phyloP scores from a whole-genome alignment of 148 eudicot genomes.

The Persicaria maculosa region DNA sequence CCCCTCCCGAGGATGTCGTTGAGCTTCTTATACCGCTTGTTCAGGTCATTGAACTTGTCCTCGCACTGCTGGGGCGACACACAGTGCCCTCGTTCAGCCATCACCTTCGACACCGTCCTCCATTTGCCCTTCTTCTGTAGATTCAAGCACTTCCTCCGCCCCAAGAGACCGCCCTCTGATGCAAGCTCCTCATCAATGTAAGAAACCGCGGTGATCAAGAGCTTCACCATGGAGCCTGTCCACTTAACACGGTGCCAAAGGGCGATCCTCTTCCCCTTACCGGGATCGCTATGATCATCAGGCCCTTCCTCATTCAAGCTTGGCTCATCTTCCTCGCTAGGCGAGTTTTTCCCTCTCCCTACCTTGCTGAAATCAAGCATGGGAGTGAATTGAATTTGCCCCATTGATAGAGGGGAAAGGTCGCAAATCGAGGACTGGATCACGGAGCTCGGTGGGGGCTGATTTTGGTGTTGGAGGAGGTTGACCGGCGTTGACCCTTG shows the following conservation, averaged over 20 bases:
- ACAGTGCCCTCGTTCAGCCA: neutral
- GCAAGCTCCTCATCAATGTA: conserved; percentile 3
- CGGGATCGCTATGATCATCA: neutral
- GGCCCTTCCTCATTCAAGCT: neutral
- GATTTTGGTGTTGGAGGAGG: neutral
- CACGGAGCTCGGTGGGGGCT: neutral
- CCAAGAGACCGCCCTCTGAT: neutral
- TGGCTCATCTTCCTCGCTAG: neutral
- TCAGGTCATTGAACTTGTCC: neutral
- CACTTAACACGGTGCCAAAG: conserved; percentile 8
- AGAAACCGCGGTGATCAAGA: neutral
- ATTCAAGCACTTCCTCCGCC: neutral
- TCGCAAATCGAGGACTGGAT: neutral
- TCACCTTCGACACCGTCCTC: neutral
- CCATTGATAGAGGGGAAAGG: neutral
- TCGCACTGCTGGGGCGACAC: conserved; percentile 5
- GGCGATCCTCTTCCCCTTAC: neutral
- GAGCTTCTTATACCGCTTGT: conserved; percentile 6
- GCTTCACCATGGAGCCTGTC: conserved; percentile 1
- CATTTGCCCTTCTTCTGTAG: conserved; percentile 6
- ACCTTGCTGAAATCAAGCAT: neutral
- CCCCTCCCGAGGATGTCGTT: conserved; percentile 9
- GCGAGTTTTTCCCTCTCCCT: neutral
- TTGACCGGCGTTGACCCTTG: conserved; percentile 5
- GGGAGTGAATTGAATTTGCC: neutral